These are phyloP conservation scores for Carex cristatella DNA, from an alignment of 176 grass and related monocot species.

Conservation along the genomic window DNA sequence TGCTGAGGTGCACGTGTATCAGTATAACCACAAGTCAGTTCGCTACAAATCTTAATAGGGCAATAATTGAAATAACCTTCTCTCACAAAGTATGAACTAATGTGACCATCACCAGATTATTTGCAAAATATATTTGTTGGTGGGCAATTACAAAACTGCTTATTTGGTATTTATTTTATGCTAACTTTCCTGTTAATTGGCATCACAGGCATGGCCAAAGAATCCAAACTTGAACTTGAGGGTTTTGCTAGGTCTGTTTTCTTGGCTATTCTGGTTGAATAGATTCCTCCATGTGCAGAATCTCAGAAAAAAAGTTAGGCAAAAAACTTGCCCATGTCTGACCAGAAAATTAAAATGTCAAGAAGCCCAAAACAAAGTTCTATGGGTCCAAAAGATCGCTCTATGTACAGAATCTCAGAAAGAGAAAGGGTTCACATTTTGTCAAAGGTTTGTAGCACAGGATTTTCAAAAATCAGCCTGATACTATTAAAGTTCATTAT, in stretches of 20 bases:
- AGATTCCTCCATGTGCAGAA: no score
- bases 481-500: background rate
- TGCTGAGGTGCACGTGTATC: background rate
- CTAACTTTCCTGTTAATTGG: background rate
- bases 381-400: background rate
- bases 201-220: background rate
- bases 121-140: background rate
- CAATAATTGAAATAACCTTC: background rate
- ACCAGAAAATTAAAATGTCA: background rate
- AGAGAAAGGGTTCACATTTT: no score
- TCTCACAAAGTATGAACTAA: background rate
- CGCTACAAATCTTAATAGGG: background rate
- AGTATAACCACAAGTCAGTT: background rate
- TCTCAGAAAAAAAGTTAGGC: background rate
- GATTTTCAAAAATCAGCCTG: background rate
- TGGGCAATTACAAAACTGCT: background rate
- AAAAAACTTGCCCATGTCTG: background rate
- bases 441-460: background rate
- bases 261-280: background rate
- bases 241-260: background rate
- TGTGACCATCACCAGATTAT: background rate
- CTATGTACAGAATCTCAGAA: no score
- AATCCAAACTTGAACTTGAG: background rate
- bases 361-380: background rate
- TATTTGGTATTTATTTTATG: background rate